These are phyloP conservation scores for Pseudocercospora eumusae DNA, from an alignment of 2,329 filamentous ascomycete species.

Conservation along the genomic window DNA sequence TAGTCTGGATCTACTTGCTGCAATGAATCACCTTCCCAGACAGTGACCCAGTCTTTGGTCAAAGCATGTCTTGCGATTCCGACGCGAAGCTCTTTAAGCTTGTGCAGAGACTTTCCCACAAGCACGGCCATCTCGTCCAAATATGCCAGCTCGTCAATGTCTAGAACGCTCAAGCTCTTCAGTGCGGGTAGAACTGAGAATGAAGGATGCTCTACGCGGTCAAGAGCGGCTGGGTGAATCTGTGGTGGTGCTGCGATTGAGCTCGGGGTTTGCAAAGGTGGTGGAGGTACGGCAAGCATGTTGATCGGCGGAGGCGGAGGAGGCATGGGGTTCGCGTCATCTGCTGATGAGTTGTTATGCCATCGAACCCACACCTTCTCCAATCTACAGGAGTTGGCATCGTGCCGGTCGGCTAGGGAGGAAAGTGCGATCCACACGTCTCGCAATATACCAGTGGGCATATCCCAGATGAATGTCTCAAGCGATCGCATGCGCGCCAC, in stretches of 20 bases:
- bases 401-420: constrained; percentile 64
- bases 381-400: constrained; percentile 64
- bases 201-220: constrained; percentile 73
- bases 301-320: constrained; percentile 41
- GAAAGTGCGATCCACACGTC: constrained; percentile 80
- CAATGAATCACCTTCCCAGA: constrained; percentile 64
- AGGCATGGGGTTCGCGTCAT: constrained; percentile 44
- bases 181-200: constrained; percentile 76
- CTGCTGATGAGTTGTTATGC: constrained; percentile 69
- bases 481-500: constrained; percentile 80
- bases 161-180: constrained; percentile 72
- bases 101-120: constrained; percentile 67
- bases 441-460: constrained; percentile 79
- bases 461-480: constrained; percentile 83
- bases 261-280: constrained; percentile 14
- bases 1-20: constrained; percentile 66
- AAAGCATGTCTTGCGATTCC: constrained; percentile 64
- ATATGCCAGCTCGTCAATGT: constrained; percentile 81
- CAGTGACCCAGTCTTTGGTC: constrained; percentile 58
- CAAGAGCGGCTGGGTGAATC: constrained; percentile 39
- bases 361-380: constrained; percentile 78
- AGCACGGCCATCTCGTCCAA: constrained; percentile 79
- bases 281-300: constrained; percentile 27
- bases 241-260: constrained; percentile 17
- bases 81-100: constrained; percentile 70